phyloP scores from a whole-genome alignment of 805 yeast species.

The Starmera amethionina region DNA sequence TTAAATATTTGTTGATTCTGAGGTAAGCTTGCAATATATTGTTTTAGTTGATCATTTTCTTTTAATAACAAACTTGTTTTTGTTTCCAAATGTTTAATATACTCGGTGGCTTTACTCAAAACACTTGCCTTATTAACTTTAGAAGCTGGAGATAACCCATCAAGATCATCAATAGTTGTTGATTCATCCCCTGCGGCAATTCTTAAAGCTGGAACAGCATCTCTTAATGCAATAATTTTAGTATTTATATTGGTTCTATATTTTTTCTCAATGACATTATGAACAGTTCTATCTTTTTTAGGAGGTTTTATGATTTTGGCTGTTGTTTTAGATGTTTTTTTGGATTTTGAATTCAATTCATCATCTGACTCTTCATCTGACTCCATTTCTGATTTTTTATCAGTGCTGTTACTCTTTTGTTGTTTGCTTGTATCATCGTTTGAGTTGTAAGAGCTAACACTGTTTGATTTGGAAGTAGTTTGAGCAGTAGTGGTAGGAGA shows the following conservation, averaged over 20 bases:
- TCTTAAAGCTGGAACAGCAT: conserved; percentile 70
- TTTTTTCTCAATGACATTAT: conserved; percentile 74
- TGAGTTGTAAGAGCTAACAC: too few species aligned
- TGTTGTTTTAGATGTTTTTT: background rate
- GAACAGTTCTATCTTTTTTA: conserved; percentile 48
- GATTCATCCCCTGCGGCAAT: conserved; percentile 45
- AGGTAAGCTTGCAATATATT: conserved; percentile 4
- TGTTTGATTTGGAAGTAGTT: too few species aligned
- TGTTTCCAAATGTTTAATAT: conserved; percentile 60
- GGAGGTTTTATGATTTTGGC: conserved; percentile 29
- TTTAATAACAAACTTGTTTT: conserved; percentile 40
- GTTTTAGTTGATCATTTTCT: conserved; percentile 42
- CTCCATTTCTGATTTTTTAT: too few species aligned
- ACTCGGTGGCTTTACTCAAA: conserved; percentile 69
- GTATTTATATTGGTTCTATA: conserved; percentile 71
- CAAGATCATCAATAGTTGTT: conserved; percentile 40
- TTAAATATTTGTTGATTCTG: conserved; percentile 4
- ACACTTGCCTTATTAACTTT: conserved; percentile 74
- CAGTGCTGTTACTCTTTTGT: too few species aligned
- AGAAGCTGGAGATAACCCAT: conserved; percentile 67
- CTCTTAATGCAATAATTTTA: conserved; percentile 57
- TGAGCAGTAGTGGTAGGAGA: too few species aligned
- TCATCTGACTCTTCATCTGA: background rate
- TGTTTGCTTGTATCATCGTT: too few species aligned
- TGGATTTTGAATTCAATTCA: background rate